Evolutionary conservation across 805 yeast species (phyloP), one percentile per base, ranked within the genome.

Genomic region (Wickerhamomyces canadensis): DNA sequence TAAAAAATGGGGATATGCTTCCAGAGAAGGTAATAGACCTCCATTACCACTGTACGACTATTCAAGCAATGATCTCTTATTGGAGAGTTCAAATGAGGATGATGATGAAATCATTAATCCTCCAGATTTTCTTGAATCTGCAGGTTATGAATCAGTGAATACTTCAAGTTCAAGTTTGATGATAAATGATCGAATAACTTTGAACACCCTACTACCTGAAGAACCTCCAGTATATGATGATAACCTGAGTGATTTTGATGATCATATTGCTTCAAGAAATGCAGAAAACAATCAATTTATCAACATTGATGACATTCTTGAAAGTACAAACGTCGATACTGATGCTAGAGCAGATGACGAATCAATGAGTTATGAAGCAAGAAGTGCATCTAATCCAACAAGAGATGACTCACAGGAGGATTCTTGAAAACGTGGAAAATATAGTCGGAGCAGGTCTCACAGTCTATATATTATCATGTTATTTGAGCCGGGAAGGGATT

Each of bases 31-130:
- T 2, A 74, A 72, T 34, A 82, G 88, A 41, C 82, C 94, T 4
- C 95, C 98, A 5, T 96, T 98, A 3, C 98, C 98, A 1, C 81
- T 93, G 9, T 91, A 91, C 61, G 84, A 85, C 34, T 76, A 80
- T 40, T 88, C 80, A 51, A 78, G 76, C 31, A 79, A 79, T 33
- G 96, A 89, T 55, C 77, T 88, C 4, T 60, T 91, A 37, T 62
- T 91, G 21, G 96, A 84, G 51, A 61, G 80, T 33, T 54, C 61
- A 68, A 62, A 58, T 35, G 60, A 56, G 25, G 64, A 55, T 29
- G 58, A 54, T 14, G 55, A 49, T 10, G 53, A 51, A 5, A 41
- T 49, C 7, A 40, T 49, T 9, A 45, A 51, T 13, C 53, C 53
- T 3, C 57, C 58, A 5, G 56, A 50, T 16, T 52, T 50, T 26